These are phyloP conservation scores for Diplodia sapinea DNA, from an alignment of 2,329 filamentous ascomycete genomes.

Conservation along the genomic window DNA sequence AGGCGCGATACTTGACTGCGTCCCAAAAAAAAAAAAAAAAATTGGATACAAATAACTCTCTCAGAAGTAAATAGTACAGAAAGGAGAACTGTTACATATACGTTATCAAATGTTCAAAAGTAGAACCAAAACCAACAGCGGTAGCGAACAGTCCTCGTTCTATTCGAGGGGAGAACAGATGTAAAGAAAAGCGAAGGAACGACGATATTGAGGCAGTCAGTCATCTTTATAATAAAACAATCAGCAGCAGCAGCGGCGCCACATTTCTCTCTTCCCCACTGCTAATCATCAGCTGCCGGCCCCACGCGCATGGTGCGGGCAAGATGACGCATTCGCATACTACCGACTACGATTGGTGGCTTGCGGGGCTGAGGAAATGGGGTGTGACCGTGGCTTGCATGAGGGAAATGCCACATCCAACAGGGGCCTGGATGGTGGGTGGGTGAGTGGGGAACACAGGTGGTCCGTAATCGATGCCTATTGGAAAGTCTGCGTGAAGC, in stretches of 20 bases:
- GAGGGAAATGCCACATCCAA: conserved; percentile 5
- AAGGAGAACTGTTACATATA: too few relatives aligned
- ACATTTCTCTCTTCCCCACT: background rate
- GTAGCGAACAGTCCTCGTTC: too few relatives aligned
- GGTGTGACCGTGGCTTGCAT: conserved; percentile 22
- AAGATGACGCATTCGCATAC: background rate
- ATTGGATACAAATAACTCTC: too few relatives aligned
- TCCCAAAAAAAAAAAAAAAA: too few relatives aligned
- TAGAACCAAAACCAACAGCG: too few relatives aligned
- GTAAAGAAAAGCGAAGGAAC: too few relatives aligned
- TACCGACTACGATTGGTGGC: background rate
- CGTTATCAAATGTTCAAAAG: too few relatives aligned
- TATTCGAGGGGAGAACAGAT: background rate
- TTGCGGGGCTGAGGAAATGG: background rate
- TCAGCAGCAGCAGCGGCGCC: background rate
- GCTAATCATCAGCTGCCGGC: background rate
- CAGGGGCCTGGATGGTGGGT: background rate
- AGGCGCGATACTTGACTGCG: background rate
- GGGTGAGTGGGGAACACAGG: background rate
- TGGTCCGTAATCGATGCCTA: too few relatives aligned
- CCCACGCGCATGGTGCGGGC: background rate
- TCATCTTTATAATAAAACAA: background rate
- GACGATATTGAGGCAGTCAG: background rate
- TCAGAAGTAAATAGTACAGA: too few relatives aligned
- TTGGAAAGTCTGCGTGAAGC: background rate